Conservation (phyloP, 192 early-diverging fungal genomes). For the Gryganskiella cystojenkinii region DNA sequence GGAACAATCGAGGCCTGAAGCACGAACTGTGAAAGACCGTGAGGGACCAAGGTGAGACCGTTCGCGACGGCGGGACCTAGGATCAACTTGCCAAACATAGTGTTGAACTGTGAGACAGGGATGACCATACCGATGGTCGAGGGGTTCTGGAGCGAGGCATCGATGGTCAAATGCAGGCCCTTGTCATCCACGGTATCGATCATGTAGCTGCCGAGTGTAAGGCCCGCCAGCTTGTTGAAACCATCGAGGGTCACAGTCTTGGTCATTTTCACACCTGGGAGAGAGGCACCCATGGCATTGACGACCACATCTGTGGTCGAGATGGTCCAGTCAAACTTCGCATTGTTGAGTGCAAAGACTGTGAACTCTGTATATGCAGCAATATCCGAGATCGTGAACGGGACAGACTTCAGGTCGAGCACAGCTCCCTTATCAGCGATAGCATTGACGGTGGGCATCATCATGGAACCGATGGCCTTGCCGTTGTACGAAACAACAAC, state of each 20-base stretch:
- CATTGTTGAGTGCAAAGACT: slow-evolving; percentile 52
- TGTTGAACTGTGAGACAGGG: slow-evolving; percentile 16
- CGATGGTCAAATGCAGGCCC: slow-evolving; percentile 29
- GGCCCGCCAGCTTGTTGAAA: slow-evolving; percentile 41
- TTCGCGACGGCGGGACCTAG: slow-evolving; percentile 25
- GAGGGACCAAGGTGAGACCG: slow-evolving; percentile 20
- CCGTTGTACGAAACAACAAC: slow-evolving; percentile 51
- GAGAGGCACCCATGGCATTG: slow-evolving; percentile 57
- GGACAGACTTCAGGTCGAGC: slow-evolving; percentile 41
- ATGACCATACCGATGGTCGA: slow-evolving; percentile 31
- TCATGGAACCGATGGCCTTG: slow-evolving; percentile 44
- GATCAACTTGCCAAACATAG: neutral
- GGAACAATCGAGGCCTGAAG: slow-evolving; percentile 23
- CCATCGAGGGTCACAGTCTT: slow-evolving; percentile 60
- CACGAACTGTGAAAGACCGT: slow-evolving; percentile 9
- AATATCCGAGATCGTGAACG: slow-evolving; percentile 33
- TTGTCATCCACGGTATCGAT: slow-evolving; percentile 14
- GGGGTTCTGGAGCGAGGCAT: slow-evolving; percentile 27
- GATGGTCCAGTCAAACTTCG: slow-evolving; percentile 58
- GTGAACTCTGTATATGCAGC: slow-evolving; percentile 54
- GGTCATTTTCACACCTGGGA: slow-evolving; percentile 50
- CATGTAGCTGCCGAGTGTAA: slow-evolving; percentile 10
- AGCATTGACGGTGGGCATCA: slow-evolving; percentile 50
- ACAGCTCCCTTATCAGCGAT: slow-evolving; percentile 51
- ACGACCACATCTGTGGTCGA: slow-evolving; percentile 39